These are phyloP conservation scores for Metschnikowia kofuensis DNA, from an alignment of 805 yeast genomes.

Conservation along the genomic window DNA sequence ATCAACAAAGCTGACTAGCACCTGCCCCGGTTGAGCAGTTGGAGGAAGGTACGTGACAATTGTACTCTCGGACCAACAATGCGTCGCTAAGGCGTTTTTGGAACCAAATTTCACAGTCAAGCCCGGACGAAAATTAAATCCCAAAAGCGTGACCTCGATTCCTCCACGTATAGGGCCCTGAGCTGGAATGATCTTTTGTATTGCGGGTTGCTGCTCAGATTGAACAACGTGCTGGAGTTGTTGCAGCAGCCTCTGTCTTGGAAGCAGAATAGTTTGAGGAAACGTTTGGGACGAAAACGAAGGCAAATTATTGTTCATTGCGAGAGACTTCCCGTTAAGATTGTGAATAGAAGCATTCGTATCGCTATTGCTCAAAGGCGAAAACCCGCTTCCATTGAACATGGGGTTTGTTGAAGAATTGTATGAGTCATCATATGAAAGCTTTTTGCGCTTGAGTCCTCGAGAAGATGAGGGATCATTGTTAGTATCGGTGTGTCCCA, in stretches of 20 bases:
- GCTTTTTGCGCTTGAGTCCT: slow-evolving; percentile 46
- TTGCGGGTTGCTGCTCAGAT: slow-evolving; percentile 23
- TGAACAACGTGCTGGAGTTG: slow-evolving; percentile 13
- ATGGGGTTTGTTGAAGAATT: slow-evolving; percentile 34
- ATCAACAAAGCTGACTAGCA: slow-evolving; percentile 75
- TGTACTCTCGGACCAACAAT: slow-evolving; percentile 94
- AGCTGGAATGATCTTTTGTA: slow-evolving; percentile 89
- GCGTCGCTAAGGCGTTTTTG: slow-evolving; percentile 75
- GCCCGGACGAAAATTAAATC: slow-evolving; percentile 82
- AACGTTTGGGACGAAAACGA: slow-evolving; percentile 2
- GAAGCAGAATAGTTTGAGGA: slow-evolving; percentile 10
- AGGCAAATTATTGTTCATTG: background rate
- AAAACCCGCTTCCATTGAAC: slow-evolving; percentile 40
- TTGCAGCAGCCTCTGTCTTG: slow-evolving; percentile 18
- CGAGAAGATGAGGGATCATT: slow-evolving; percentile 23
- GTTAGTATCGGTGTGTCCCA: slow-evolving; percentile 34
- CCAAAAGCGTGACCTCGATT: slow-evolving; percentile 87
- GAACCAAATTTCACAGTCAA: slow-evolving; percentile 84
- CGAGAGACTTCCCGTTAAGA: slow-evolving; percentile 8
- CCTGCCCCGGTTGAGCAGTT: slow-evolving; percentile 85
- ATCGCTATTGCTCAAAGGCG: slow-evolving; percentile 47
- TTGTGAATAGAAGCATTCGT: slow-evolving; percentile 33
- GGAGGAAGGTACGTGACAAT: slow-evolving; percentile 94
- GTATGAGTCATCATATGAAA: slow-evolving; percentile 45
- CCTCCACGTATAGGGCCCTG: slow-evolving; percentile 98